phyloP scores from a whole-genome alignment of 208 protist genomes.

The Crithidia brevicula region DNA sequence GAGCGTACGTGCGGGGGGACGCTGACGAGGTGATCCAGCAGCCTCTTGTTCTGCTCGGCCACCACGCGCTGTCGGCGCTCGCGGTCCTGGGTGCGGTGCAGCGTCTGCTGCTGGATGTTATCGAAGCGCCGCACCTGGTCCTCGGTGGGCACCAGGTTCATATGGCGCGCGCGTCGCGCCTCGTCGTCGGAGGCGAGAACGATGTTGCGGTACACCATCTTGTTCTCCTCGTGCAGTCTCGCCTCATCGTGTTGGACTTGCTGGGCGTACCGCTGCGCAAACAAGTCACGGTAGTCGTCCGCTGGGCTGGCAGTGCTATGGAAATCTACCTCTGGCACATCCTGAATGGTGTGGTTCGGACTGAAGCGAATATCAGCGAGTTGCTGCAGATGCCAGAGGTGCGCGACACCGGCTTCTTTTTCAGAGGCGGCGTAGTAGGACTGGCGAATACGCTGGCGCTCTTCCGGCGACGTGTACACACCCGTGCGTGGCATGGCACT shows the following conservation, averaged over 20 bases:
- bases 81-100: slow-evolving; percentile 34
- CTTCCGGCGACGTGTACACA: slow-evolving; percentile 33
- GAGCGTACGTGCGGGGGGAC: slow-evolving; percentile 31
- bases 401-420: slow-evolving; percentile 52
- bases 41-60: slow-evolving; percentile 33
- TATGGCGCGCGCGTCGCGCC: slow-evolving; percentile 38
- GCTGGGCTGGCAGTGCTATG: slow-evolving; percentile 31
- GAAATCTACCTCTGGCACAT: slow-evolving; percentile 61
- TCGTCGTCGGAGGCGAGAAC: slow-evolving; percentile 37
- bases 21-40: slow-evolving; percentile 46
- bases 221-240: slow-evolving; percentile 43
- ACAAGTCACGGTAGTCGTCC: slow-evolving; percentile 28
- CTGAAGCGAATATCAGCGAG: slow-evolving; percentile 54
- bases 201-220: slow-evolving; percentile 36
- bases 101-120: slow-evolving; percentile 43
- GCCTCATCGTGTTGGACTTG: slow-evolving; percentile 48
- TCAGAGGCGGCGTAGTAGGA: slow-evolving; percentile 48
- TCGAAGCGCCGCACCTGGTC: slow-evolving; percentile 36
- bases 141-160: slow-evolving; percentile 48
- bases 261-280: slow-evolving; percentile 40
- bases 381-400: slow-evolving; percentile 72
- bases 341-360: slow-evolving; percentile 45
- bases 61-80: slow-evolving; percentile 12
- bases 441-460: slow-evolving; percentile 43
- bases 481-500: slow-evolving; percentile 21